Base-by-base conservation (phyloP, 495 filamentous ascomycete genomes). In the Xylaria curta region DNA sequence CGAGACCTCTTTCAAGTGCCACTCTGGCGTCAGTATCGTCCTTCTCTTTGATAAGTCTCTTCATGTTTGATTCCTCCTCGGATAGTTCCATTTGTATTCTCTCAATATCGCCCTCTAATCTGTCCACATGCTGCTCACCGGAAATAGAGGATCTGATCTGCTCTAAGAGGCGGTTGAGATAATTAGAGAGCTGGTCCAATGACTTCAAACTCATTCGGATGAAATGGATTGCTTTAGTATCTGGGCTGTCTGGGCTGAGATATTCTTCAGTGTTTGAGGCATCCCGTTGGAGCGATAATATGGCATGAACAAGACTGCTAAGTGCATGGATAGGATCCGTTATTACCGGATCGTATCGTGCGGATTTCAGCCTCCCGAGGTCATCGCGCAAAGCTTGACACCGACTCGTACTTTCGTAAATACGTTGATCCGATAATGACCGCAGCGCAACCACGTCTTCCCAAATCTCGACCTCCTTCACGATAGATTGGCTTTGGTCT, bases 401-500 rank as follows among this genome's bases (percentile, higher is more conserved):
- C 21, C 46, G 56, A 63, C 21, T 42, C n/a, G 44, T 53, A 33
- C 12, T 40, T 38, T 38, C 1, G 7, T 54, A n/a, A 42, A 46
- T 63, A 15, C 13, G 21, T 42, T 42, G 58, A n/a, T 60, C 46
- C n/a, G 44, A 53, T 13, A 4, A 8, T 0, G 44, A 47, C n/a
- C 28, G 19, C 7, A 19, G 19, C 42, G 58, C 24, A 12, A 31
- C 28, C 15, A 70, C 44, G 4, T 62, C 46, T 9, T 70, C 56
- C 56, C 19, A 21, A n/a, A 47, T 49, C 10, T 70, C 58, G 21
- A 42, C 31, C 10, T 70, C 31, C 13, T 62, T 63, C 31, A 60
- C 17, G 5, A n/a, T 15, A 54, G 68, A 70, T 72, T 66, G 36
- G 36, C 66, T 58, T 51, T 65, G 12, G 66, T 58, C 21, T 42